These are phyloP conservation scores for Coniochaeta sp. DNA, from an alignment of 2,329 filamentous ascomycete species.

Conservation along the genomic window DNA sequence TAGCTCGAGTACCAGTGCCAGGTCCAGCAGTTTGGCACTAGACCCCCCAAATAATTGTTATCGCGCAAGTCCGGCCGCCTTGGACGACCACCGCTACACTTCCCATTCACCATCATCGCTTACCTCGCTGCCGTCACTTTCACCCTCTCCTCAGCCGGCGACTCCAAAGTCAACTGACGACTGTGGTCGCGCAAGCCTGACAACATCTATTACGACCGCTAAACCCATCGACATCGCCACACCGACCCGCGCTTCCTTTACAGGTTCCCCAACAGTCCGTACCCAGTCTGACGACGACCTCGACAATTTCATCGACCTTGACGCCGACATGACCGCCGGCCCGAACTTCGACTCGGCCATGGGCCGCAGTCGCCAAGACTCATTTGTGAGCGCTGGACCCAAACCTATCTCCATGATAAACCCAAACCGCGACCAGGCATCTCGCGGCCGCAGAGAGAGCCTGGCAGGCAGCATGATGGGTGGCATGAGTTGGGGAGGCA, in stretches of 20 bases:
- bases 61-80: conserved; percentile 24
- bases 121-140: conserved; percentile 23
- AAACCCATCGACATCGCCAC: conserved; percentile 28
- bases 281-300: conserved; percentile 10
- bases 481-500: conserved; percentile 94
- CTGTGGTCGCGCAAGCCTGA: conserved; percentile 12
- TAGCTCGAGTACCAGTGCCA: not conserved
- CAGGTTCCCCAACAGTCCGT: conserved; percentile 12
- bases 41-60: conserved; percentile 26
- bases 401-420: conserved; percentile 63
- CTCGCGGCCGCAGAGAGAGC: conserved; percentile 53
- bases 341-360: conserved; percentile 51
- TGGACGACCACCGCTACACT: conserved; percentile 14
- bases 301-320: conserved; percentile 14
- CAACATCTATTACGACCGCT: conserved; percentile 16
- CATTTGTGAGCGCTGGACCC: conserved; percentile 57
- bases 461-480: conserved; percentile 60
- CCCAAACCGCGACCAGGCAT: conserved; percentile 51
- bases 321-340: conserved; percentile 51
- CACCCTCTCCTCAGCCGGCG: conserved; percentile 35
- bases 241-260: conserved; percentile 13
- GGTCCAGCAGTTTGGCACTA: conserved; percentile 12
- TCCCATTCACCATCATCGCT: conserved; percentile 20
- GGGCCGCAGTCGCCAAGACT: conserved; percentile 55
- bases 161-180: conserved; percentile 30